Evolutionary conservation across 2,329 filamentous ascomycete species (phyloP), one percentile per base, ranked within the genome.

Genomic region (Aspergillus thermomutatus): DNA sequence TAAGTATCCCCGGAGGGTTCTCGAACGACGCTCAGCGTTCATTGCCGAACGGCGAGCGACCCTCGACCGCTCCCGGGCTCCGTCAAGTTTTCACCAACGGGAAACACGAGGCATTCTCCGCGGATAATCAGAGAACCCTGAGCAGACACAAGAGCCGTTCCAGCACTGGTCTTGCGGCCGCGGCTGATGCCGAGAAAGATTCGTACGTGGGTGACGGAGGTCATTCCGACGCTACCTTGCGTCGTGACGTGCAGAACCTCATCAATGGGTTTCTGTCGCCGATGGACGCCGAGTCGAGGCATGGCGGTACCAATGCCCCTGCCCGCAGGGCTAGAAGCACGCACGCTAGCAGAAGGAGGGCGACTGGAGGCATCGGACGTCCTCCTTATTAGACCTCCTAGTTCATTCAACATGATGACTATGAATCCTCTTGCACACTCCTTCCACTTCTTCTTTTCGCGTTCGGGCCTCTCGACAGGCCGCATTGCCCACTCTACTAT

Each of bases 1-100:
- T 79, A 34, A 66, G 73, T 34, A 69, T 78, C 19, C 75, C 76
- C 2, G 75, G 74, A 26, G 72, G 73, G n/a, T 76, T 74, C 57
- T 72, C 75, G 2, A 69, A 70, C 17, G 75, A 77, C 57, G 70
- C 70, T 21, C 68, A 71, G 45, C 66, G 70, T 11, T 73, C 72
- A 6, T 57, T 68, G 47, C 52, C 65, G 17, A 63, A 61, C 11
- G 52, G 59, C 10, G 68, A 72, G 43, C 69, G 70, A 21, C 70
- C 71, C 28, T 68, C 69, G n/a, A 71, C 69, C 23, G 69, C 70
- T 9, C 70, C 72, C 3, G 66, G 63, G 19, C 60, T 59, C 27
- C 65, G 62, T 26, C 60, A 53, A 40, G n/a, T 19, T 19, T 58
- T 63, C 28, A 46, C 64, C 28, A 68, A 68, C 54, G 60, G 63